phyloP scores from a whole-genome alignment of 148 eudicot genomes.

The Pharnaceum exiguum region DNA sequence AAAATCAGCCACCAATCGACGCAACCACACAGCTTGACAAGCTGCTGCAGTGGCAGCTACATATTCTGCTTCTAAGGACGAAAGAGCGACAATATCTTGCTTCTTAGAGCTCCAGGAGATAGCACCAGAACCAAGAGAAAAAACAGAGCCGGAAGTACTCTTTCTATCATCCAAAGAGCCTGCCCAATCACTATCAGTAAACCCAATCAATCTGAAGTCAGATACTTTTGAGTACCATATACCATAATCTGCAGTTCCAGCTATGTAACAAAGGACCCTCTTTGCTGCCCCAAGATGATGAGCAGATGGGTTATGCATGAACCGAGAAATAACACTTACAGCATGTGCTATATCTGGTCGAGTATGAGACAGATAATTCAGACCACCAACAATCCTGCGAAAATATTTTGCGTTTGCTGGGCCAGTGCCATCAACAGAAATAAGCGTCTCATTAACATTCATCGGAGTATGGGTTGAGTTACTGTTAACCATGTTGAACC shows the following conservation, averaged over 20 bases:
- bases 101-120: conserved; percentile 23
- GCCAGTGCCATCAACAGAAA: not conserved
- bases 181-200: not conserved
- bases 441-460: no score
- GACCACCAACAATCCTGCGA: not conserved
- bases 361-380: no score
- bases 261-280: not conserved
- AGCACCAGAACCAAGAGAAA: conserved; percentile 14
- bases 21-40: conserved; percentile 7
- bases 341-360: not conserved
- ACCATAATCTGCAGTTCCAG: conserved; percentile 1
- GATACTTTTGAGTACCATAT: not conserved
- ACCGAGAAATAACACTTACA: not conserved
- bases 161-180: not conserved
- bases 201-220: not conserved
- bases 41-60: not conserved
- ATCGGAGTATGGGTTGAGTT: not conserved
- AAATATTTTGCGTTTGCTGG: not conserved
- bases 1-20: not conserved
- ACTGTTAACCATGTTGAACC: not conserved
- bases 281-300: no score
- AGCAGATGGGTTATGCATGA: conserved; percentile 6
- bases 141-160: not conserved
- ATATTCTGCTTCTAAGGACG: conserved; percentile 8
- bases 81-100: conserved; percentile 1